Evolutionary conservation across 225 moss, liverwort and hornwort genomes (phyloP).

Genomic region (Pseudoscleropodium purum): DNA sequence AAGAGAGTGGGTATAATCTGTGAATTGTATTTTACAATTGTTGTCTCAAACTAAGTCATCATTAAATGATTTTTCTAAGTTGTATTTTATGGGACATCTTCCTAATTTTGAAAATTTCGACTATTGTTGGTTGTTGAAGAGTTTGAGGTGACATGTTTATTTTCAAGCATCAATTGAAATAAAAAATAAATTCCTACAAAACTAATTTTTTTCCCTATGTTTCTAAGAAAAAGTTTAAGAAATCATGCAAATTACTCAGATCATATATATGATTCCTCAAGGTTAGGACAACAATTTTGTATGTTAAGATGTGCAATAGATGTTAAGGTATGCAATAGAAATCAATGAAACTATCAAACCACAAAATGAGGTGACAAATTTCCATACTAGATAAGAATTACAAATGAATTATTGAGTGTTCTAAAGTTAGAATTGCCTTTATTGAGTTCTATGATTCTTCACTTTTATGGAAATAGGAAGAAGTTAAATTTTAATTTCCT

Average conservation of each 20-base stretch:
- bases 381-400: fast-evolving
- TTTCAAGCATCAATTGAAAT: neutral
- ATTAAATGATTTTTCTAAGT: neutral
- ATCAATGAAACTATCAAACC: too few species aligned
- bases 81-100: neutral
- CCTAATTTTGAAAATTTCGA: neutral
- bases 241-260: neutral
- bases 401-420: neutral
- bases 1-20: fast-evolving
- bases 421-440: fast-evolving
- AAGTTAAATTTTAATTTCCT: neutral
- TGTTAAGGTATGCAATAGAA: too few species aligned
- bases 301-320: too few species aligned
- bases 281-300: neutral
- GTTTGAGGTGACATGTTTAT: neutral
- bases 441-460: neutral
- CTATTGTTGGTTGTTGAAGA: fast-evolving
- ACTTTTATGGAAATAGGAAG: fast-evolving
- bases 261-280: neutral
- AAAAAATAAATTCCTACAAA: neutral
- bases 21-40: neutral
- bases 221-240: neutral
- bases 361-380: neutral
- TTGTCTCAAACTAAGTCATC: neutral
- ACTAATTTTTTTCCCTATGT: neutral